Evolutionary conservation across 164 flowering plant species (phyloP).

Genomic region (Liriodendron chinense): DNA sequence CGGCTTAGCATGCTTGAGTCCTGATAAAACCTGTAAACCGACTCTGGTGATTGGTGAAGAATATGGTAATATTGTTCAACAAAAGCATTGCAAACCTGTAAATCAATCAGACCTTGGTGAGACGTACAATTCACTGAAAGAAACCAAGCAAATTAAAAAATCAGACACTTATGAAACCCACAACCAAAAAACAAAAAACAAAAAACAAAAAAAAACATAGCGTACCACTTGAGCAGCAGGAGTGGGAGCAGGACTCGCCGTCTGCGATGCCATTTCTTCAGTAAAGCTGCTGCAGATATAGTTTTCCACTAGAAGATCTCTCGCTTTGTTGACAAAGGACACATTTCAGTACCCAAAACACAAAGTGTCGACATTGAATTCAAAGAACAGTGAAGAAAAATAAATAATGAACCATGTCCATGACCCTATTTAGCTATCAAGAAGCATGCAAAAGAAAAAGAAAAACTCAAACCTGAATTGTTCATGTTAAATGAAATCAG

Average conservation of each 20-base stretch:
- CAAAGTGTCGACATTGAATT: neutral
- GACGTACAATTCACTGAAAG: neutral
- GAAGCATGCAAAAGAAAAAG: neutral
- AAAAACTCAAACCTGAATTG: neutral
- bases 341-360: neutral
- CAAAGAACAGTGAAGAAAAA: neutral
- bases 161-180: neutral
- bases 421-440: neutral
- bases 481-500: neutral
- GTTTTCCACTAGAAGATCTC: neutral
- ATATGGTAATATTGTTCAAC: slow-evolving; percentile 80
- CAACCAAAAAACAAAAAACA: neutral
- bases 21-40: slow-evolving; percentile 63
- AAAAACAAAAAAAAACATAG: neutral
- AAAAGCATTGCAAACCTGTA: slow-evolving; percentile 60
- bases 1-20: slow-evolving; percentile 65
- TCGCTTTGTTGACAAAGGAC: neutral
- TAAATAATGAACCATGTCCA: neutral
- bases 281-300: slow-evolving; percentile 4
- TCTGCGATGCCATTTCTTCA: slow-evolving; percentile 45
- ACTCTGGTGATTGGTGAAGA: slow-evolving; percentile 67
- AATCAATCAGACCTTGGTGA: neutral
- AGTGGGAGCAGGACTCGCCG: slow-evolving; percentile 28
- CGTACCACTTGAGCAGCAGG: slow-evolving; percentile 53
- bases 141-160: neutral